A percentile compares a stretch with the other conserved stretches of the same genome.
These are phyloP conservation scores for Bothriochloa decipiens DNA, from an alignment of 176 grass and related monocot genomes.

Conservation along the genomic window DNA sequence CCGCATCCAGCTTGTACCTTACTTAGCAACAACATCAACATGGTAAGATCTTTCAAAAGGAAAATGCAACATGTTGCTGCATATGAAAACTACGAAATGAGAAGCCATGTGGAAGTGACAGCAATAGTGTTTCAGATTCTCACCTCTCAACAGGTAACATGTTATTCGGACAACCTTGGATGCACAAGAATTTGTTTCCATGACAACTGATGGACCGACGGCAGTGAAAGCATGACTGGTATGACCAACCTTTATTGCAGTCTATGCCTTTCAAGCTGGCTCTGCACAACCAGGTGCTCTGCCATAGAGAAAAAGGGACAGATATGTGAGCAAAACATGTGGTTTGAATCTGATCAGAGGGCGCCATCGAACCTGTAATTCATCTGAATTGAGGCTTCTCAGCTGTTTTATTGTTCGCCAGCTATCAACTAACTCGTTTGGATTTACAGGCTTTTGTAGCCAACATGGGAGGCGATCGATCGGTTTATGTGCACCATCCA, in stretches of 20 bases:
- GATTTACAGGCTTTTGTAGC: not conserved
- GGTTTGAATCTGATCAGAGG: not conserved
- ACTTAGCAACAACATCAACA: not conserved
- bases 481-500: not conserved
- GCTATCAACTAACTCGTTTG: not conserved
- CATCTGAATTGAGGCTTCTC: not conserved
- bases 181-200: not conserved
- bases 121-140: not conserved
- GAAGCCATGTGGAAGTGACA: not conserved
- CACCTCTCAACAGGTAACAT: not conserved
- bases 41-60: not conserved
- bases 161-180: not conserved
- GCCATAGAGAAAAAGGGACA: not conserved
- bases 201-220: not conserved
- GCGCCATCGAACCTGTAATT: not conserved
- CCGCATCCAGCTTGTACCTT: slow-evolving; percentile 39
- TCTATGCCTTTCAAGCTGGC: slow-evolving; percentile 28
- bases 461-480: not conserved
- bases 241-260: slow-evolving; percentile 10
- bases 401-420: slow-evolving; percentile 33
- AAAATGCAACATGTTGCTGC: not conserved
- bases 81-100: not conserved
- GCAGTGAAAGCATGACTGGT: slow-evolving; percentile 15
- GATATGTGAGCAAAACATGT: not conserved
- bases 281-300: not conserved